phyloP scores from a whole-genome alignment of 1,284 basidiomycete species.

The Wallemia mellicola region DNA sequence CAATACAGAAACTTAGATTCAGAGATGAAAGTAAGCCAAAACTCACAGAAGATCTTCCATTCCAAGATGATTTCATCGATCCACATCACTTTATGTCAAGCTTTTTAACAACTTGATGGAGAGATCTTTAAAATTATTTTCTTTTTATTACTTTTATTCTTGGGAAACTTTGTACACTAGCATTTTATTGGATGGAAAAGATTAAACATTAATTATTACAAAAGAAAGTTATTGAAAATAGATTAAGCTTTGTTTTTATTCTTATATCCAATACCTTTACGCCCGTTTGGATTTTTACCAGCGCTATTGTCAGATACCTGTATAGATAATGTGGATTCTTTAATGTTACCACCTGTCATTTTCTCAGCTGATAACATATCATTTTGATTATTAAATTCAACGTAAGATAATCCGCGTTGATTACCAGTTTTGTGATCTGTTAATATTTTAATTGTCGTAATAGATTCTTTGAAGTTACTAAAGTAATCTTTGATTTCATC shows the following conservation, averaged over 20 bases:
- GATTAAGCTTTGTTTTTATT: not conserved
- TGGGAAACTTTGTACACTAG: too few species aligned
- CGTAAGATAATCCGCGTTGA: slow-evolving; percentile 28
- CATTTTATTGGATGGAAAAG: too few species aligned
- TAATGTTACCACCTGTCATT: not conserved
- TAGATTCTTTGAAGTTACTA: slow-evolving; percentile 1
- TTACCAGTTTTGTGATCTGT: slow-evolving; percentile 35
- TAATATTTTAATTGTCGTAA: slow-evolving; percentile 25
- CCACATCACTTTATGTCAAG: too few species aligned
- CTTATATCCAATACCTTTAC: not conserved
- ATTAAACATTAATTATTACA: too few species aligned
- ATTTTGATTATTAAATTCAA: slow-evolving; percentile 60
- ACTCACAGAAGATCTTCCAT: too few species aligned
- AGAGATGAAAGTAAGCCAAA: not conserved
- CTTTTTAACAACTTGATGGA: too few species aligned
- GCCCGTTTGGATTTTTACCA: too few species aligned
- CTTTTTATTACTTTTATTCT: too few species aligned
- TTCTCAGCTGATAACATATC: slow-evolving; percentile 44
- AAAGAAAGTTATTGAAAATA: too few species aligned
- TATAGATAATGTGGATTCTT: not conserved
- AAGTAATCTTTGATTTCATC: slow-evolving; percentile 33
- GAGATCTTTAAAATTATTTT: too few species aligned
- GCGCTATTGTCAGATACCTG: not conserved
- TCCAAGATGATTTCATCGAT: too few species aligned
- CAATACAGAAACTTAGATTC: not conserved